A percentile compares a stretch with the other conserved stretches of the same genome.
These are phyloP conservation scores for Pichia cephalocereana DNA, from an alignment of 805 yeast genomes.

Conservation along the genomic window DNA sequence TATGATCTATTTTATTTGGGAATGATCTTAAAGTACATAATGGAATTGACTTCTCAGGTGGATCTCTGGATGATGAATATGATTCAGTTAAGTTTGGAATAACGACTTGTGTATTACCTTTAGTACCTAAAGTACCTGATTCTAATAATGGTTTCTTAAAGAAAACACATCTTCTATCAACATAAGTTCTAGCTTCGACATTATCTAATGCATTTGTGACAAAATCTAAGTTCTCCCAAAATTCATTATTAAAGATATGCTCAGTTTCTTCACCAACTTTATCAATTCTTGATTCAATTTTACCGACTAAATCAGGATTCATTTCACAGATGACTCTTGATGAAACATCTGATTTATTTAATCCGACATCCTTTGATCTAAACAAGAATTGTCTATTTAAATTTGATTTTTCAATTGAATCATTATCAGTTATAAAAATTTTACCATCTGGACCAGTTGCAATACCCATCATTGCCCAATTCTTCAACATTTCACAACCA, in stretches of 20 bases:
- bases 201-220: constrained; percentile 97
- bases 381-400: constrained; percentile 94
- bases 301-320: constrained; percentile 77
- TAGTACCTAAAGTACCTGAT: constrained; percentile 96
- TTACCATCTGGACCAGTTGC: constrained; percentile 88
- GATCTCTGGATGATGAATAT: constrained; percentile 93
- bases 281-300: constrained; percentile 68
- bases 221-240: constrained; percentile 78
- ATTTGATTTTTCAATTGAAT: constrained; percentile 90
- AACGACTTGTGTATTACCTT: constrained; percentile 96
- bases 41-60: constrained; percentile 97
- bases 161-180: constrained; percentile 93
- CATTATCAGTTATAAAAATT: constrained; percentile 84
- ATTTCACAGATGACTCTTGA: constrained; percentile 72
- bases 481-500: constrained; percentile 97
- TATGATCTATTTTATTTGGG: constrained; percentile 97
- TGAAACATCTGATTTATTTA: constrained; percentile 83
- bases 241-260: constrained; percentile 68
- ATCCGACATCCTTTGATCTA: constrained; percentile 91
- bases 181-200: constrained; percentile 95
- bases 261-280: constrained; percentile 95
- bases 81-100: constrained; percentile 92
- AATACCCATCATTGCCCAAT: constrained; percentile 95
- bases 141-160: constrained; percentile 86
- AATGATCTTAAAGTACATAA: constrained; percentile 94